These are phyloP conservation scores for Saccharomycopsis hybrid DNA, from an alignment of 1,139 yeast species.

Conservation along the genomic window DNA sequence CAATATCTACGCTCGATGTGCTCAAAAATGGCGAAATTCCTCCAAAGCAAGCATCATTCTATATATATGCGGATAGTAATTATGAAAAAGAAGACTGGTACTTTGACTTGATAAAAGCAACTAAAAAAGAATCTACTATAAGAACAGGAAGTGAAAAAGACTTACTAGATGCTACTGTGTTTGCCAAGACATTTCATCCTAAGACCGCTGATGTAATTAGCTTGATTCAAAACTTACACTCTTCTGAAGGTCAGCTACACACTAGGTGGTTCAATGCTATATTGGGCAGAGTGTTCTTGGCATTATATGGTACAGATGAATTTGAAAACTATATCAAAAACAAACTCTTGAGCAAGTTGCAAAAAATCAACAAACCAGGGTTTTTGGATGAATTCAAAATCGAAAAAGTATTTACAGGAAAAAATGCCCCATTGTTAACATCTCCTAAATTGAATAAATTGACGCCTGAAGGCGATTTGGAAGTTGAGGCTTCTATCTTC, in stretches of 20 bases:
- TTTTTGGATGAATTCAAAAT: conserved; percentile 79
- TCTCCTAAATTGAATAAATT: conserved; percentile 64
- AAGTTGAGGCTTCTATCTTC: conserved; percentile 51
- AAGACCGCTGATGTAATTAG: conserved; percentile 65
- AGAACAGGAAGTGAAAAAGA: conserved; percentile 14
- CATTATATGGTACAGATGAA: conserved; percentile 63
- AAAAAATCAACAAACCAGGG: conserved; percentile 79
- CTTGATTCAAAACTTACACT: conserved; percentile 67
- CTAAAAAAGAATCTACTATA: conserved; percentile 36
- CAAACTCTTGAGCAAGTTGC: conserved; percentile 63
- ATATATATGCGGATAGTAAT: conserved; percentile 68
- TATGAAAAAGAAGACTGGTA: conserved; percentile 90
- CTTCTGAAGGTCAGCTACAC: conserved; percentile 76
- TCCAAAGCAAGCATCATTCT: conserved; percentile 58
- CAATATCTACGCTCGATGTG: conserved; percentile 27
- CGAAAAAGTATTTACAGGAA: conserved; percentile 67
- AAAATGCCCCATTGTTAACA: conserved; percentile 72
- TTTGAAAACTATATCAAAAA: conserved; percentile 51
- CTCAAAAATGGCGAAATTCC: conserved; percentile 27
- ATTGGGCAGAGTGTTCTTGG: conserved; percentile 72
- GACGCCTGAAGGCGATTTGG: conserved; percentile 76
- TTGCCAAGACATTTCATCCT: conserved; percentile 71
- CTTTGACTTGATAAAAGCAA: conserved; percentile 71
- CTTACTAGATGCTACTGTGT: conserved; percentile 38
- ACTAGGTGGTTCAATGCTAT: conserved; percentile 89